phyloP scores from a whole-genome alignment of 257 asterid species.

The Fraxinus americana region DNA sequence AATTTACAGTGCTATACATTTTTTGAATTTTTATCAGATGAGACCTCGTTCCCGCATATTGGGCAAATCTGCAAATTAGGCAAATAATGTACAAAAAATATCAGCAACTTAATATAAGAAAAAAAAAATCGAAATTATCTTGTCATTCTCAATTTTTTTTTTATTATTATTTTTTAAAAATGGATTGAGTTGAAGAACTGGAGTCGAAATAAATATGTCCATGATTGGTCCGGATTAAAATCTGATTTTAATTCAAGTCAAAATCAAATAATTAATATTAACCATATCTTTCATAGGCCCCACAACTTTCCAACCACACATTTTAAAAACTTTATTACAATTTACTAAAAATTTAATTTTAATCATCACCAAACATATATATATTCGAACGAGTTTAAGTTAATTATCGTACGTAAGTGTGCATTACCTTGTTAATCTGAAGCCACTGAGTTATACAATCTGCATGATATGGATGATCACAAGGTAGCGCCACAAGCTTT shows the following conservation, averaged over 20 bases:
- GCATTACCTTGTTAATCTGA: slow-evolving; percentile 59
- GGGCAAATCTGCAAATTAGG: slow-evolving; percentile 52
- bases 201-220: background rate
- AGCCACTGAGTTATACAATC: slow-evolving; percentile 64
- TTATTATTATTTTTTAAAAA: no score
- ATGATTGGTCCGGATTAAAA: no score
- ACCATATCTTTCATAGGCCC: no score
- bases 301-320: no score
- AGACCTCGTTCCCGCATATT: slow-evolving; percentile 56
- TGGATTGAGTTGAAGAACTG: background rate
- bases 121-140: background rate
- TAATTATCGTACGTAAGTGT: no score
- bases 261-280: no score
- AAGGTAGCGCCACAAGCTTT: slow-evolving; percentile 42
- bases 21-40: slow-evolving; percentile 28
- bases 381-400: background rate
- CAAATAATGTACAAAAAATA: background rate
- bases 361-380: no score
- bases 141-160: no score
- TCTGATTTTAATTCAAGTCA: no score
- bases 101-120: background rate
- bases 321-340: no score
- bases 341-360: no score
- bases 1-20: slow-evolving; percentile 15
- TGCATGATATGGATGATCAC: slow-evolving; percentile 56